Percentiles rank a stretch among this genome's conserved stretches.
These are phyloP conservation scores for Pholiota microspora DNA, from an alignment of 768 basidiomycete species.

Conservation along the genomic window DNA sequence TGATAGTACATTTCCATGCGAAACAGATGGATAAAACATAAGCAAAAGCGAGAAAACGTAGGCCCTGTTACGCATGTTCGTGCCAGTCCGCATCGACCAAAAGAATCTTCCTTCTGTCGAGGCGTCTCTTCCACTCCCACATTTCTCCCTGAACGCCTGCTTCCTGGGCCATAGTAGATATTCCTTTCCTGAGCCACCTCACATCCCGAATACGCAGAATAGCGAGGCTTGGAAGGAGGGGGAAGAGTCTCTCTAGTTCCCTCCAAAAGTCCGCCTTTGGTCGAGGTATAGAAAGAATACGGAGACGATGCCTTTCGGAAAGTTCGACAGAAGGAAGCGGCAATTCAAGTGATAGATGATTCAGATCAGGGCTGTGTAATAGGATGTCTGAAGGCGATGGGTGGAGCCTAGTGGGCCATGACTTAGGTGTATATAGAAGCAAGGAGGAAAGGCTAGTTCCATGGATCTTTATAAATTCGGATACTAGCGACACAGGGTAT, in stretches of 20 bases:
- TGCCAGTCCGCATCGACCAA: slow-evolving; percentile 77
- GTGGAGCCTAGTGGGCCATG: slow-evolving; percentile 60
- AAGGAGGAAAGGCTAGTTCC: slow-evolving; percentile 59
- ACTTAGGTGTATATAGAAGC: slow-evolving; percentile 65
- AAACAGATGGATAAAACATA: no score
- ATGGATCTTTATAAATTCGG: slow-evolving; percentile 58
- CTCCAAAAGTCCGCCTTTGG: slow-evolving; percentile 60
- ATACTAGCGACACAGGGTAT: slow-evolving; percentile 54
- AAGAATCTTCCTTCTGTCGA: slow-evolving; percentile 54
- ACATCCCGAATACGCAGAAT: slow-evolving; percentile 65
- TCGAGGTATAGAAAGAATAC: slow-evolving; percentile 74
- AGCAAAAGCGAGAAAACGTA: no score
- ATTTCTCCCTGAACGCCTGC: slow-evolving; percentile 83
- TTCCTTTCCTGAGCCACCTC: slow-evolving; percentile 69
- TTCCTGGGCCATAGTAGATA: slow-evolving; percentile 61
- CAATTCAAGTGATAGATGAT: slow-evolving; percentile 70
- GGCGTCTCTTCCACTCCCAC: slow-evolving; percentile 65
- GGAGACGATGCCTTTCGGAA: slow-evolving; percentile 39
- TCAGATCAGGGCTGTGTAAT: slow-evolving; percentile 48
- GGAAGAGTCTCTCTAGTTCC: slow-evolving; percentile 53
- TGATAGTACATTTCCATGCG: no score
- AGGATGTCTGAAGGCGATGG: slow-evolving; percentile 52
- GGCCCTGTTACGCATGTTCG: slow-evolving; percentile 32
- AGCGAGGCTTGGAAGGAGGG: slow-evolving; percentile 52
- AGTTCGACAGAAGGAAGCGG: slow-evolving; percentile 57